Conservation (phyloP, 192 early-diverging fungal species). For the Pilaira anomala region DNA sequence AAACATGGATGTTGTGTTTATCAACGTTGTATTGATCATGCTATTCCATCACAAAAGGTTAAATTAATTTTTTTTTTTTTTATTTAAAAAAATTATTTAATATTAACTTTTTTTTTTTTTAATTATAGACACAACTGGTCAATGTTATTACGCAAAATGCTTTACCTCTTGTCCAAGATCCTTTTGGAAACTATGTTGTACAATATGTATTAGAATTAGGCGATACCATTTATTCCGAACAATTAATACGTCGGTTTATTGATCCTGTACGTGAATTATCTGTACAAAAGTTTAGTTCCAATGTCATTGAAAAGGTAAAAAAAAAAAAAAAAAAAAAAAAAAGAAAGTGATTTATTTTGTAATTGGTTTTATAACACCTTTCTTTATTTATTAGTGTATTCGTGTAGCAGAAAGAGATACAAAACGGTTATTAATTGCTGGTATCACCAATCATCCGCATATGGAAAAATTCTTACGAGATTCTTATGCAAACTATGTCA, state of each 20-base stretch:
- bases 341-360: not conserved
- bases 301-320: slow-evolving; percentile 86
- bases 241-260: slow-evolving; percentile 70
- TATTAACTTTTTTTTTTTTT: not conserved
- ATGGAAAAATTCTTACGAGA: slow-evolving; percentile 82
- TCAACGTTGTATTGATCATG: slow-evolving; percentile 88
- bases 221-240: slow-evolving; percentile 63
- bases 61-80: not conserved
- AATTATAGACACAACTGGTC: slow-evolving; percentile 57
- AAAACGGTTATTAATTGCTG: slow-evolving; percentile 66
- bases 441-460: slow-evolving; percentile 67
- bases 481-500: slow-evolving; percentile 88
- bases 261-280: slow-evolving; percentile 73
- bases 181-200: slow-evolving; percentile 91
- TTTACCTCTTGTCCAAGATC: slow-evolving; percentile 79
- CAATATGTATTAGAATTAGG: slow-evolving; percentile 86
- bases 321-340: slow-evolving; percentile 57
- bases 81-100: slow-evolving; percentile 9
- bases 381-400: slow-evolving; percentile 62
- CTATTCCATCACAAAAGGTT: slow-evolving; percentile 63
- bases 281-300: slow-evolving; percentile 89
- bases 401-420: slow-evolving; percentile 71
- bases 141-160: slow-evolving; percentile 71
- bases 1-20: slow-evolving; percentile 89
- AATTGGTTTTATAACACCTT: not conserved